Conservation (phyloP, 441 rosid species). For the Gossypium davidsonii region DNA sequence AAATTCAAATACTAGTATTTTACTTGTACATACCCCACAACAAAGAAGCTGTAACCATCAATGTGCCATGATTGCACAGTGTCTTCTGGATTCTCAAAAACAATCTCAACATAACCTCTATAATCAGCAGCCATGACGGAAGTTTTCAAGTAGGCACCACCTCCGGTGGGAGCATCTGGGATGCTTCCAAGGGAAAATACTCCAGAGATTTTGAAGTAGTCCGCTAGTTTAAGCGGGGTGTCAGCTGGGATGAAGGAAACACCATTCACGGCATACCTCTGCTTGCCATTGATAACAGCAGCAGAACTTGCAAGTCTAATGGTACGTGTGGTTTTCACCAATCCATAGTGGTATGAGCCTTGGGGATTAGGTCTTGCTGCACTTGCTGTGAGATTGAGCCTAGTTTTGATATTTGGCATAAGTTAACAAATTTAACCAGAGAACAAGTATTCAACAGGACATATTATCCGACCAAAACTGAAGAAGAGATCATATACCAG, state of each 20-base stretch:
- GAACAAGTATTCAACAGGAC: background rate
- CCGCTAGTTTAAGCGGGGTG: constrained; percentile 76
- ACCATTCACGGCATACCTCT: constrained; percentile 62
- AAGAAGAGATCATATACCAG: background rate
- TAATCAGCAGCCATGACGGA: constrained; percentile 65
- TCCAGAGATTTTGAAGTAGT: constrained; percentile 60
- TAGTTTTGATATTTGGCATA: constrained; percentile 12
- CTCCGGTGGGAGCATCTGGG: constrained; percentile 44
- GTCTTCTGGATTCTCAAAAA: constrained; percentile 62
- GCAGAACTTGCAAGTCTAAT: constrained; percentile 50
- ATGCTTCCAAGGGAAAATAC: constrained; percentile 61
- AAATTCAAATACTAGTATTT: background rate
- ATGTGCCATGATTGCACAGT: constrained; percentile 62
- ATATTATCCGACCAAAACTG: background rate
- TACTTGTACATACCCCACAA: constrained; percentile 46
- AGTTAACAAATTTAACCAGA: background rate
- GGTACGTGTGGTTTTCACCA: constrained; percentile 47
- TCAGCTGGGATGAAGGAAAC: constrained; percentile 60
- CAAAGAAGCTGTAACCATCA: constrained; percentile 60
- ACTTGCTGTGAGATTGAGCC: constrained; percentile 61
- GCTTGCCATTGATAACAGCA: constrained; percentile 53
- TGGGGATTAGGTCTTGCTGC: constrained; percentile 85
- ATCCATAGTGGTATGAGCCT: constrained; percentile 74
- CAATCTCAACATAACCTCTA: constrained; percentile 50
- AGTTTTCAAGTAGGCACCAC: constrained; percentile 44